These are phyloP conservation scores for Patellifolia procumbens DNA, from an alignment of 179 eudicot genomes.

Conservation along the genomic window DNA sequence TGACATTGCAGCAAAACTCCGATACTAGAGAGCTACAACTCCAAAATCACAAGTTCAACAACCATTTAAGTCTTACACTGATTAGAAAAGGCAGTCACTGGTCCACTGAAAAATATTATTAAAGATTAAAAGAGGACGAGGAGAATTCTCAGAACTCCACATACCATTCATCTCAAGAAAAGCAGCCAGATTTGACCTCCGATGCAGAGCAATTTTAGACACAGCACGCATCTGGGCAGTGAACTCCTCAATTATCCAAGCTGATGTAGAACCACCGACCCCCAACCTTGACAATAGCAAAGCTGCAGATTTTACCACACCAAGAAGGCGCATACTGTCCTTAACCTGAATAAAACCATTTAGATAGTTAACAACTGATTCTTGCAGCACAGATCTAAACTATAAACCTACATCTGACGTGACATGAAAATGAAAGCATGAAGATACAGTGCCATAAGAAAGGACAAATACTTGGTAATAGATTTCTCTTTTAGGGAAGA, in stretches of 20 bases:
- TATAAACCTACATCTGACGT: slow-evolving; percentile 2
- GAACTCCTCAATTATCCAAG: slow-evolving; percentile 94
- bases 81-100: neutral
- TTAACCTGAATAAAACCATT: slow-evolving; percentile 61
- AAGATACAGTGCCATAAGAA: slow-evolving; percentile 6
- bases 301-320: slow-evolving; percentile 81
- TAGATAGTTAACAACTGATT: slow-evolving; percentile 1
- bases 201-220: slow-evolving; percentile 92
- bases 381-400: neutral
- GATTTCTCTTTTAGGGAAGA: slow-evolving; percentile 73
- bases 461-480: slow-evolving; percentile 67
- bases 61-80: neutral
- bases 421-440: slow-evolving; percentile 15
- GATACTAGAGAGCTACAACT: no score
- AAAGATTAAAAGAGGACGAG: neutral
- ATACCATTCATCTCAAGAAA: slow-evolving; percentile 92
- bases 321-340: slow-evolving; percentile 91
- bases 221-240: slow-evolving; percentile 98
- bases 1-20: no score
- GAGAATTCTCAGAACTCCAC: neutral
- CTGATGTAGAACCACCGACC: slow-evolving; percentile 71
- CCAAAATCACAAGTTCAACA: neutral
- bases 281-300: slow-evolving; percentile 78
- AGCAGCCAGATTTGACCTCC: slow-evolving; percentile 79
- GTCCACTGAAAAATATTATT: neutral